Percentiles rank a stretch among this genome's conserved stretches.
These are phyloP conservation scores for Eucalyptus pauciflora DNA, from an alignment of 345 rosid genomes.

Conservation along the genomic window DNA sequence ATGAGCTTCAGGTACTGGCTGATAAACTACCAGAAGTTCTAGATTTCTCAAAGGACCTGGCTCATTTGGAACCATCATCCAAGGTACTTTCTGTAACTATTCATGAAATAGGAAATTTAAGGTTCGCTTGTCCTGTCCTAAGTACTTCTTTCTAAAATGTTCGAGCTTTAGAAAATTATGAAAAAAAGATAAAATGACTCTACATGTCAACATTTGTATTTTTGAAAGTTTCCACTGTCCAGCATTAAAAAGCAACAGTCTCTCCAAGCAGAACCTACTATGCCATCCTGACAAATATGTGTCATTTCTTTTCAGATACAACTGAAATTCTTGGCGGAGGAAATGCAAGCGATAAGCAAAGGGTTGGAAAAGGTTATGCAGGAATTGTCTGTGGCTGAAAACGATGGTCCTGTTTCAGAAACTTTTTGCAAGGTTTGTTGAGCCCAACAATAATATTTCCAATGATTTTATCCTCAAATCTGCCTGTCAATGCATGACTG, in stretches of 20 bases:
- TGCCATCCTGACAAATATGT: not conserved
- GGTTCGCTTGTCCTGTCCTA: not conserved
- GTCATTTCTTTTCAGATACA: conserved; percentile 47
- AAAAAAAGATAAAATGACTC: not conserved
- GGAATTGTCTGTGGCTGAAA: conserved; percentile 73
- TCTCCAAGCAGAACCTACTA: not conserved
- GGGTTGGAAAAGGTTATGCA: conserved; percentile 90
- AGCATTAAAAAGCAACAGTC: not conserved
- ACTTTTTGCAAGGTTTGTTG: conserved; percentile 49
- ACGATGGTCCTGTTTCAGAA: conserved; percentile 74
- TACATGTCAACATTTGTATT: not conserved
- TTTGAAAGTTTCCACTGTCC: not conserved
- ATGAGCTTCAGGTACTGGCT: conserved; percentile 57
- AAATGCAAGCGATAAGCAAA: conserved; percentile 96
- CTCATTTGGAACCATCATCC: conserved; percentile 63
- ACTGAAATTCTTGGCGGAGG: conserved; percentile 89
- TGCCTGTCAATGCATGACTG: not conserved
- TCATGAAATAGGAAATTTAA: not conserved
- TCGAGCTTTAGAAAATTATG: not conserved
- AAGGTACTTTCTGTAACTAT: conserved; percentile 28
- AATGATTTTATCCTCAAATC: not conserved
- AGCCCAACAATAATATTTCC: not conserved
- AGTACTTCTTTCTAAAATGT: not conserved
- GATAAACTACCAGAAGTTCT: conserved; percentile 80
- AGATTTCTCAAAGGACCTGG: conserved; percentile 63